Base-by-base conservation (phyloP, 108 stramenopile species). In the Mayamaea pseudoterrestris region DNA sequence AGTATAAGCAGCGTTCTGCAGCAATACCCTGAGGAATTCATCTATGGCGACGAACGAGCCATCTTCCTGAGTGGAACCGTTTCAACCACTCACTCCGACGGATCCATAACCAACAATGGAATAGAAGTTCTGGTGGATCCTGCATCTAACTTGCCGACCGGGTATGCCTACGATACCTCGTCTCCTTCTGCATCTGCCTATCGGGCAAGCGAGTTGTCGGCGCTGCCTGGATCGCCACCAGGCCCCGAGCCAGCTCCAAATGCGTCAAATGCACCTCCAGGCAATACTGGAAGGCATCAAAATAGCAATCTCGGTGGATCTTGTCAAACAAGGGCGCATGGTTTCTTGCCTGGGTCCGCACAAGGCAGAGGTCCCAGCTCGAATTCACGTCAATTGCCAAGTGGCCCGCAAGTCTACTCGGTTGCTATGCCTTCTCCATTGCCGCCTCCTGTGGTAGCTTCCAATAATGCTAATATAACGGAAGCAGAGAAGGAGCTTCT, bases 401-500 rank as follows among this genome's bases (percentile, higher is more conserved):
- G 9, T 34, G 32, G 32, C 9, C 32, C 32, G 8, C 32, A 34
- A 34, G 32, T 34, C 12, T 12, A 34, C 12, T 12, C 9, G 12
- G 32, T 12, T 34, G n/a, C n/a, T n/a, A n/a, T n/a, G n/a, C n/a
- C n/a, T n/a, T n/a, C n/a, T n/a, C n/a, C n/a, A n/a, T 12, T 34
- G 9, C 8, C 8, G 8, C 9, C 32, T 8, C 9, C 32, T 34
- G 32, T 34, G 32, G 12, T 12, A 34, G 12, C 32, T 8, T 11
- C 32, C 9, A 41, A 41, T 7, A 75, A 75, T 36, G 37, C 40
- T 11, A 76, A 71, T 36, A 44, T 71, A 2, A 43, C 46, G 16
- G 18, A 41, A 7, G 26, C 49, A 12, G 52, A 68, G 27, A 53
- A 60, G 14, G 57, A 57, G 25, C 46, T 68, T 4, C 24, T 71